Percentiles rank a stretch among this genome's conserved stretches.
Conservation (phyloP, 148 eudicot genomes). For the Camellia lanceoleosa region DNA sequence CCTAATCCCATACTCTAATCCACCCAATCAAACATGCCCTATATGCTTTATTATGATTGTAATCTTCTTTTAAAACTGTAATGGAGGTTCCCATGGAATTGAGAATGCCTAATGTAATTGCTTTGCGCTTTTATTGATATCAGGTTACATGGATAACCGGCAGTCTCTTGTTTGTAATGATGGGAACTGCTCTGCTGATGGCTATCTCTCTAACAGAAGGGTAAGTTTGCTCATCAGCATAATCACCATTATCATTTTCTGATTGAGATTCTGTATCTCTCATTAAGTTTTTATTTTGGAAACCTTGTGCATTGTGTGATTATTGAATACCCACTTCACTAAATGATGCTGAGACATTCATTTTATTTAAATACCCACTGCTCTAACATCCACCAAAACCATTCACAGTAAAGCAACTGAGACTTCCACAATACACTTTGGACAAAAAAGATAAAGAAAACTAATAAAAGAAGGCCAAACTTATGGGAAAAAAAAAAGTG, state of each 20-base stretch:
- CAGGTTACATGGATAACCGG: slow-evolving; percentile 36
- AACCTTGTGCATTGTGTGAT: background rate
- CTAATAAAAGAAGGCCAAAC: too few species aligned
- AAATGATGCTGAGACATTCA: too few species aligned
- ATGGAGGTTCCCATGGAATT: background rate
- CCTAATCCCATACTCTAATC: too few species aligned
- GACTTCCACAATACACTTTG: too few species aligned
- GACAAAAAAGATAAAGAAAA: too few species aligned
- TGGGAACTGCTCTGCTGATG: slow-evolving; percentile 21
- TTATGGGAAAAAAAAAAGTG: too few species aligned
- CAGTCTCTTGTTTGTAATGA: slow-evolving; percentile 19
- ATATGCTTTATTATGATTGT: background rate
- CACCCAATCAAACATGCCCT: too few species aligned
- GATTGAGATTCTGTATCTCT: background rate
- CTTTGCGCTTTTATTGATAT: slow-evolving; percentile 11
- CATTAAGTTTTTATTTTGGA: background rate
- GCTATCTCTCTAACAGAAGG: slow-evolving; percentile 28
- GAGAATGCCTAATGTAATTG: background rate
- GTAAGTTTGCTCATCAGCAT: slow-evolving; percentile 32
- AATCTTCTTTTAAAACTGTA: background rate
- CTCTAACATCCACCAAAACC: too few species aligned
- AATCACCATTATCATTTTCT: background rate
- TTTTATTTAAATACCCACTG: too few species aligned
- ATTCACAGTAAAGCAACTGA: too few species aligned
- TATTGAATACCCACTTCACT: too few species aligned